Base-by-base conservation (phyloP, 495 filamentous ascomycete genomes). In the Hypoxylon fragiforme region DNA sequence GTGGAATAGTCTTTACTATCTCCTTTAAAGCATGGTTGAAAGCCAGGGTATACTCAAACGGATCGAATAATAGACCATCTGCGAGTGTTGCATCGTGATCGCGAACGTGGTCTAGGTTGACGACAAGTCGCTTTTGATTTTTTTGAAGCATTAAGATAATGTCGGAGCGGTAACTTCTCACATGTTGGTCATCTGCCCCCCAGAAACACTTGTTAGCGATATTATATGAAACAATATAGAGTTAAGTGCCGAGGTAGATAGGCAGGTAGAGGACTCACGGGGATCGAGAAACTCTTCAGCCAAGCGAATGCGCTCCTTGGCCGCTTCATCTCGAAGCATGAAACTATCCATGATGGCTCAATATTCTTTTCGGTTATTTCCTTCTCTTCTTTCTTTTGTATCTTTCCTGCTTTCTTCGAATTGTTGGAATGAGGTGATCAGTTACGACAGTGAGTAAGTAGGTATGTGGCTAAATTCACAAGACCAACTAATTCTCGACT, bases 101-200 rank as follows among this genome's bases (percentile, higher is more conserved):
- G 69, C 95, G 81, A 67, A 97, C 88, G 66, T 97, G 91, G 73
- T 97, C 95, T 52, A 99, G 81, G 76, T 91, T 96, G 63, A 98
- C 89, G 73, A 90, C 72, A 21, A 80, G 79, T 64, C 92, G 80
- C 53, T 89, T 81, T 61, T 89, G 75, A 53, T 87, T 88, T 60
- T 90, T 88, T 68, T 95, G 91, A 35, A 97, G 81, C 92, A 97
- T 97, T 64, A 92, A 75, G 53, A 95, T 84, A 67, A 94, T 91
- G 63, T 92, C 90, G 36, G 89, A 81, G 66, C 89, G 82, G 72
- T 94, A 94, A 77, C 86, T 90, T 65, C 86, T 81, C 57, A 81
- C 76, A 62, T 77, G 72, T 22, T 73, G 71, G 54, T 80, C 80
- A 63, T 80, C 81, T 83, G 45, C 31, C 14, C n/a, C 21, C 2